Conservation (phyloP, 1,284 basidiomycete genomes). For the Ustilago bromivora region DNA sequence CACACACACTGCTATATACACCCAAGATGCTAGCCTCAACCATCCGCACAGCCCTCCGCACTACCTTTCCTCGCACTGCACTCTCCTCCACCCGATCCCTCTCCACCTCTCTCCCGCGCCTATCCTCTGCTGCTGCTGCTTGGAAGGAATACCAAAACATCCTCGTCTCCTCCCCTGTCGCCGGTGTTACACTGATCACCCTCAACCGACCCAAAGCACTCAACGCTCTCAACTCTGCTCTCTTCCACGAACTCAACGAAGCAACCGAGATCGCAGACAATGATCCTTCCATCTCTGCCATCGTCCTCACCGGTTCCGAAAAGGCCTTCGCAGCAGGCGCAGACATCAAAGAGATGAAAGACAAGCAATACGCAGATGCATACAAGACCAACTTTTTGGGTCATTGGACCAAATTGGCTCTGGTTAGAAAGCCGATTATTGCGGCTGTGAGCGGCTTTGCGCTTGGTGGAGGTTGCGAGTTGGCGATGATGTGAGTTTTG, state of each 20-base stretch:
- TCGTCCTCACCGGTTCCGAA: conserved; percentile 93
- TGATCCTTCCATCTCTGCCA: conserved; percentile 74
- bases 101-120: conserved; percentile 56
- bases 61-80: conserved; percentile 25
- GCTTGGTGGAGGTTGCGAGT: conserved; percentile 94
- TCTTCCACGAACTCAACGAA: conserved; percentile 78
- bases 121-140: conserved; percentile 29
- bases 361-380: conserved; percentile 86
- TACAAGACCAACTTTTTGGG: conserved; percentile 90
- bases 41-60: conserved; percentile 45
- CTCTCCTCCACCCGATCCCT: conserved; percentile 40
- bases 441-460: conserved; percentile 96
- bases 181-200: conserved; percentile 86
- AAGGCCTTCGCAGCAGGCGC: conserved; percentile 95
- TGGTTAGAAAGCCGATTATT: conserved; percentile 89
- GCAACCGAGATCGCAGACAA: conserved; percentile 81
- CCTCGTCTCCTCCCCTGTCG: conserved; percentile 79
- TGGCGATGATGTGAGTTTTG: conserved; percentile 82
- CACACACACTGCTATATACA: neutral
- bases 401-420: conserved; percentile 83
- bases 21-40: conserved; percentile 38
- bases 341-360: conserved; percentile 93
- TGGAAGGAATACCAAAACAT: conserved; percentile 75
- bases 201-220: conserved; percentile 96
- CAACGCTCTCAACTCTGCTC: conserved; percentile 75